Percentiles rank a stretch among this genome's conserved stretches.
These are phyloP conservation scores for Solanum hybrid DNA, from an alignment of 305 asterid genomes.

Conservation along the genomic window DNA sequence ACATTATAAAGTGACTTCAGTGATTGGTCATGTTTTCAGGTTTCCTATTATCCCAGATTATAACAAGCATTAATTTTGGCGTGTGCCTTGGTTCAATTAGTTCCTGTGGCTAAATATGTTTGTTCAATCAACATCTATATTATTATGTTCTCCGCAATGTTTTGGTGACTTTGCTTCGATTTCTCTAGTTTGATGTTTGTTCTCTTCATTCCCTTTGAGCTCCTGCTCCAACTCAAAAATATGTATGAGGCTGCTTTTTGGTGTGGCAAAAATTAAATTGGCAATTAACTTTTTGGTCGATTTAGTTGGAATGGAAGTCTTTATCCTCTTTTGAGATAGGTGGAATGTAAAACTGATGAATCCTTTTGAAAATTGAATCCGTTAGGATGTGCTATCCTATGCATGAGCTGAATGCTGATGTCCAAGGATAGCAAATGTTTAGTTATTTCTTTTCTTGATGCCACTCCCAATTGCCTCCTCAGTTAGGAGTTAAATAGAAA, in stretches of 20 bases:
- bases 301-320: background rate
- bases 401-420: background rate
- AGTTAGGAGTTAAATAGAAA: background rate
- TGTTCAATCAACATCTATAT: background rate
- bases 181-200: background rate
- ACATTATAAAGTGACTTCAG: constrained; percentile 76
- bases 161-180: background rate
- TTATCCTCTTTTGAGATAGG: background rate
- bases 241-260: background rate
- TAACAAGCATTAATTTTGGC: background rate
- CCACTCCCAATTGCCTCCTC: background rate
- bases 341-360: background rate
- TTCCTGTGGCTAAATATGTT: background rate
- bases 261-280: background rate
- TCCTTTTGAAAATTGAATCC: background rate
- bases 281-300: background rate
- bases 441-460: background rate
- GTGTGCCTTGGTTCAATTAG: background rate
- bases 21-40: constrained; percentile 97
- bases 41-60: constrained; percentile 10
- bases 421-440: background rate
- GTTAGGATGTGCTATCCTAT: background rate
- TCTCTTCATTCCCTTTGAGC: background rate
- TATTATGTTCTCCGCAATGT: background rate
- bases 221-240: background rate